These are phyloP conservation scores for Pilaira anomala DNA, from an alignment of 192 early-diverging fungal genomes.

Conservation along the genomic window DNA sequence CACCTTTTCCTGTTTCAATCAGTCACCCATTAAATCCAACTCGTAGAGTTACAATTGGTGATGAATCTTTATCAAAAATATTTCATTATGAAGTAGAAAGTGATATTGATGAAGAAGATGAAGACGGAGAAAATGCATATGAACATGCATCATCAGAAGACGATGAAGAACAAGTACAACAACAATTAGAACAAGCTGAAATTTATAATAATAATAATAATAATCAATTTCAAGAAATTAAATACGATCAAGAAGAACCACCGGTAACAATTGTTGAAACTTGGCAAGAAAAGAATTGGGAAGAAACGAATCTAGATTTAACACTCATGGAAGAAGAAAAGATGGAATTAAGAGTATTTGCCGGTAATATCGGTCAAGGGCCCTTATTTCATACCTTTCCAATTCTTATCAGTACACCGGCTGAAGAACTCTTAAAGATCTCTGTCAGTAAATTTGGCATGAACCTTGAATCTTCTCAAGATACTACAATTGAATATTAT, in stretches of 20 bases:
- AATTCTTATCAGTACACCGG: constrained; percentile 35
- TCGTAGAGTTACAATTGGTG: constrained; percentile 20
- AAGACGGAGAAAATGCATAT: constrained; percentile 37
- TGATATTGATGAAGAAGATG: constrained; percentile 20
- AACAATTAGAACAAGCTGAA: neutral
- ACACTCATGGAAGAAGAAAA: constrained; percentile 6
- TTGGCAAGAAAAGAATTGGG: constrained; percentile 4
- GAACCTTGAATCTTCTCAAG: constrained; percentile 22
- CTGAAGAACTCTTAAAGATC: constrained; percentile 44
- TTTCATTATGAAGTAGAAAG: constrained; percentile 35
- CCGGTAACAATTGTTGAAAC: neutral
- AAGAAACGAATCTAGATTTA: neutral
- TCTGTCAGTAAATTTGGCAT: constrained; percentile 49
- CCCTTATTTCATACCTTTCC: constrained; percentile 46
- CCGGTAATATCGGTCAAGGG: constrained; percentile 50
- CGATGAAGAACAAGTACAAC: constrained; percentile 38
- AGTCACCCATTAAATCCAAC: neutral
- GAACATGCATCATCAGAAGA: constrained; percentile 43
- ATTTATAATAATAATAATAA: constrained; percentile 1
- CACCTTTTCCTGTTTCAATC: neutral
- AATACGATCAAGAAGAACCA: constrained; percentile 7
- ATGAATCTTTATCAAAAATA: constrained; percentile 23
- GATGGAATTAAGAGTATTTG: constrained; percentile 42
- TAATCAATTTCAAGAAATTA: constrained; percentile 2
- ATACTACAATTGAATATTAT: constrained; percentile 40